phyloP scores from a whole-genome alignment of 345 rosid species.

The Hypericum perforatum region DNA sequence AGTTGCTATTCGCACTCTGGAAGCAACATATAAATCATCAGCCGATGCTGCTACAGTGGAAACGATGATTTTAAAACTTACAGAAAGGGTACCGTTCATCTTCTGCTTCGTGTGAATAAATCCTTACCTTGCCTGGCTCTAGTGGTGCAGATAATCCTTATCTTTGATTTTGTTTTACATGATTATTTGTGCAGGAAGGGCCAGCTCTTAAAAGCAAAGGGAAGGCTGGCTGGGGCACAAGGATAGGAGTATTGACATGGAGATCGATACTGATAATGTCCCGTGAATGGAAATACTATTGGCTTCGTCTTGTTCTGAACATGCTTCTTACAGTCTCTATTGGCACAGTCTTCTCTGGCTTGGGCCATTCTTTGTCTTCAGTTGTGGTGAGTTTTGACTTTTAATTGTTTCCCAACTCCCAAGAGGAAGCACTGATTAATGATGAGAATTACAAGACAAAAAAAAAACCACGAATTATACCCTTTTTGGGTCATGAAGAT shows the following conservation, averaged over 20 bases:
- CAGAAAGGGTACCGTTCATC: constrained; percentile 48
- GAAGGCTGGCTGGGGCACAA: constrained; percentile 61
- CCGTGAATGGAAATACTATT: neutral
- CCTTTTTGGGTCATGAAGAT: too few relatives aligned
- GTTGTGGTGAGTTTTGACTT: constrained; percentile 57
- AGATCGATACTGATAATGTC: constrained; percentile 39
- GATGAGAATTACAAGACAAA: too few relatives aligned
- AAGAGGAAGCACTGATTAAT: too few relatives aligned
- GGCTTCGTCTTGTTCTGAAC: constrained; percentile 77
- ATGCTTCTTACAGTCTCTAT: constrained; percentile 73
- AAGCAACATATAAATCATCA: constrained; percentile 87
- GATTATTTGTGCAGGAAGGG: constrained; percentile 57
- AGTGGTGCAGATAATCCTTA: neutral
- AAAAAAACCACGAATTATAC: too few relatives aligned
- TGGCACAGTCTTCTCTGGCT: constrained; percentile 78
- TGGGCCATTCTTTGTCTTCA: constrained; percentile 89
- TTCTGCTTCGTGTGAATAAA: neutral
- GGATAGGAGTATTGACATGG: constrained; percentile 91
- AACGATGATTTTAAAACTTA: constrained; percentile 64
- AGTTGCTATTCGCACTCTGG: constrained; percentile 96
- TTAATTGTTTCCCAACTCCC: too few relatives aligned
- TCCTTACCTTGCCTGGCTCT: neutral
- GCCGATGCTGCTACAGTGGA: constrained; percentile 89
- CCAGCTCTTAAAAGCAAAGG: constrained; percentile 87
- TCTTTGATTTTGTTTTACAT: constrained; percentile 1